These are phyloP conservation scores for Trametes sp. DNA, from an alignment of 1,284 basidiomycete genomes.

Conservation along the genomic window DNA sequence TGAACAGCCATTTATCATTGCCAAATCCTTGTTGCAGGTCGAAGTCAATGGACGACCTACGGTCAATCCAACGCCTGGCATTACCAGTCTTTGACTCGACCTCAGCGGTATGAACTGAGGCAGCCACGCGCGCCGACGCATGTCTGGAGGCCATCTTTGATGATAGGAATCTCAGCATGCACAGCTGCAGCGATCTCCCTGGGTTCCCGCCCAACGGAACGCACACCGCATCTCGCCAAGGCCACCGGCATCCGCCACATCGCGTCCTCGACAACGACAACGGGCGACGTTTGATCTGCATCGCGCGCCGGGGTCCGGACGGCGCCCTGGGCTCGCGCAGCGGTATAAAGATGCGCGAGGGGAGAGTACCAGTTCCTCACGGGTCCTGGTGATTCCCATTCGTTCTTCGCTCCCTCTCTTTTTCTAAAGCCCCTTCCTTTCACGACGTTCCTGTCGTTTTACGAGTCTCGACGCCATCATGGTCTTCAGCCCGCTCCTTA, in stretches of 20 bases:
- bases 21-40: no score
- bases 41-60: not conserved
- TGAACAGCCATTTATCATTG: no score
- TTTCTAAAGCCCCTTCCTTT: slow-evolving; percentile 14
- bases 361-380: slow-evolving; percentile 2
- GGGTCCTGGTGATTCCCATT: slow-evolving; percentile 25
- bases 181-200: slow-evolving; percentile 13
- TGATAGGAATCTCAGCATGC: slow-evolving; percentile 12
- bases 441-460: slow-evolving; percentile 17
- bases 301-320: not conserved
- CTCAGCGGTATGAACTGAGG: not conserved
- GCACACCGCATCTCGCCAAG: slow-evolving; percentile 18
- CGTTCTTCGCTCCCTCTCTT: slow-evolving; percentile 13
- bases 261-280: slow-evolving; percentile 10
- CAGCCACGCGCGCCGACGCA: not conserved
- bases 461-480: slow-evolving; percentile 30
- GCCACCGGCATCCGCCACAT: slow-evolving; percentile 12
- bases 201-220: not conserved
- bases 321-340: not conserved
- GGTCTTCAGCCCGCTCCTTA: slow-evolving; percentile 27
- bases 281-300: slow-evolving; percentile 14
- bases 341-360: slow-evolving; percentile 6
- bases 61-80: not conserved
- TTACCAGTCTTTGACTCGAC: no score
- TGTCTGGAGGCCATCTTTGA: slow-evolving; percentile 17